Evolutionary conservation across 257 asterid genomes (phyloP), one percentile per base, ranked within the genome.

Genomic region (Apocynum venetum): DNA sequence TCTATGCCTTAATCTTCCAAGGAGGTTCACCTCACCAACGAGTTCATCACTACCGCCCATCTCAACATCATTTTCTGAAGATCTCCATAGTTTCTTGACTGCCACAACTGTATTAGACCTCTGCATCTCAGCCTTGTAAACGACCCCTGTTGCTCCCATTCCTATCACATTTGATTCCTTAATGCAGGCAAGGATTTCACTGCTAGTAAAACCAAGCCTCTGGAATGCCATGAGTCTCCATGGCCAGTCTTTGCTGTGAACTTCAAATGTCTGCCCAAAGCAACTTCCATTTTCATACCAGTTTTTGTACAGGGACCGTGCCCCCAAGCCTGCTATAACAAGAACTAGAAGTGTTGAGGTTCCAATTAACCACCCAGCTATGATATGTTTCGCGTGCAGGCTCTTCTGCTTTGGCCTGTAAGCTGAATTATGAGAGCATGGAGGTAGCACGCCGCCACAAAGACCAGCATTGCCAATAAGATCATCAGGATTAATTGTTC

Each of bases 151-250:
- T 10, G 90, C 93, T 36, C 97, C 97, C 91, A 83, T 89, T 31
- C 97, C 97, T 3, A 93, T 84, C 81, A 88, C 91, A 41, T 93
- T 91, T 43, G 91, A 81, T 77, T 92, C 96, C 63, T 89, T 87
- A 41, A 91, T 73, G 80, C 98, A 90, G 5, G 93, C 84, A 1
- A 91, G 83, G n/a, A 91, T 84, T 76, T 93, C 97, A 31, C 77
- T 79, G 63, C 90, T 84, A 38, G 83, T 88, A 85, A 93, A 89
- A 31, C 93, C 89, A 19, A 93, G 86, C 82, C 93, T 88, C 81
- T 92, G 97, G 85, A 92, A 92, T 7, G 92, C 97, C 93, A 88
- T 89, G 77, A 93, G 79, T 73, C 93, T 86, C 97, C 97, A 93
- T 0, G 97, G 98, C 98, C 96, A 89, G 67, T 81, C 88, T 2